Conservation (phyloP, 345 rosid species). For the Acer campestre region DNA sequence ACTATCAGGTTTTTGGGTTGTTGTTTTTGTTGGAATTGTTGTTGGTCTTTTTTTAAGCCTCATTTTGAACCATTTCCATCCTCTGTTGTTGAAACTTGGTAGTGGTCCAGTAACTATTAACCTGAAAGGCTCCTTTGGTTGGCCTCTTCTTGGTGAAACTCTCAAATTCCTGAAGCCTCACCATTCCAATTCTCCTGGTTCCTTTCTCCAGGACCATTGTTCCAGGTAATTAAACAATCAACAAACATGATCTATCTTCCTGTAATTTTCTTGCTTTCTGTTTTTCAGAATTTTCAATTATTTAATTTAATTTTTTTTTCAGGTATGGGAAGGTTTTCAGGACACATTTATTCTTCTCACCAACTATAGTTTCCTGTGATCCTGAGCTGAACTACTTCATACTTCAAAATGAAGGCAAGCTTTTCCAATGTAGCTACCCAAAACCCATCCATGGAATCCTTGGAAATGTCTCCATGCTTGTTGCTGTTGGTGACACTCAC, state of each 20-base stretch:
- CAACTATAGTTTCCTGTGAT: slow-evolving; percentile 70
- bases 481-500: slow-evolving; percentile 56
- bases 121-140: slow-evolving; percentile 58
- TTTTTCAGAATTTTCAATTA: no score
- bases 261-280: no score
- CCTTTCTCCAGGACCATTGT: slow-evolving; percentile 47
- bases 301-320: neutral
- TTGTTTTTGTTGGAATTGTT: slow-evolving; percentile 20
- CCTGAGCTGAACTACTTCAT: slow-evolving; percentile 69
- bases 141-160: slow-evolving; percentile 67
- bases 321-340: slow-evolving; percentile 62
- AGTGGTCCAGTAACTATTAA: neutral
- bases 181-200: slow-evolving; percentile 49
- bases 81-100: slow-evolving; percentile 31
- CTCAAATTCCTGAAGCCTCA: slow-evolving; percentile 52
- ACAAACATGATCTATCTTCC: no score
- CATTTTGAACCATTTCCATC: slow-evolving; percentile 39
- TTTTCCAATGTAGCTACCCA: slow-evolving; percentile 65
- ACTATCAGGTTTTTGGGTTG: slow-evolving; percentile 28
- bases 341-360: slow-evolving; percentile 60
- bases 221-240: slow-evolving; percentile 30
- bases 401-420: slow-evolving; percentile 65
- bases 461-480: slow-evolving; percentile 64
- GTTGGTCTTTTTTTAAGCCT: slow-evolving; percentile 26
- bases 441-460: slow-evolving; percentile 58